Evolutionary conservation across 1,284 basidiomycete species (phyloP).

Genomic region (Leccinum pachyderme): DNA sequence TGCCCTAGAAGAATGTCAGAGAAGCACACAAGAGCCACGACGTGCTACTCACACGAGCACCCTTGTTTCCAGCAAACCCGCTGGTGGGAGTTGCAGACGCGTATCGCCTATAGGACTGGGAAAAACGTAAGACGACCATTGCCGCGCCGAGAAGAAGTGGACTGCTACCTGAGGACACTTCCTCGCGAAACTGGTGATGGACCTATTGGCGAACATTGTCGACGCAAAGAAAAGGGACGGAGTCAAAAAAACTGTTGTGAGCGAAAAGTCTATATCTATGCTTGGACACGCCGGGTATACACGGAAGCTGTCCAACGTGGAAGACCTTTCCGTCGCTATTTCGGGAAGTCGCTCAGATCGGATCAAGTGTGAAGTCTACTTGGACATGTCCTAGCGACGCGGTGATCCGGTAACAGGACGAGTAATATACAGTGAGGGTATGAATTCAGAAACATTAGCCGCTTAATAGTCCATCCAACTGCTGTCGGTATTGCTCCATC

Average conservation of each 20-base stretch:
- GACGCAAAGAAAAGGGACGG: constrained; percentile 1
- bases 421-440: constrained; percentile 20
- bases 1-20: constrained; percentile 60
- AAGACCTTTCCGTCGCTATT: constrained; percentile 5
- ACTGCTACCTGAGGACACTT: constrained; percentile 43
- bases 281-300: constrained; percentile 18
- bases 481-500: constrained; percentile 84
- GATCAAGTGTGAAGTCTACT: constrained; percentile 1
- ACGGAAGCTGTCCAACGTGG: constrained; percentile 26
- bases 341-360: constrained; percentile 6
- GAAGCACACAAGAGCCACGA: neutral
- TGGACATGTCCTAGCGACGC: neutral
- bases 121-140: constrained; percentile 14
- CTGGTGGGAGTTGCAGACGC: constrained; percentile 79
- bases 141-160: constrained; percentile 5
- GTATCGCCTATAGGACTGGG: constrained; percentile 58
- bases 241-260: constrained; percentile 2
- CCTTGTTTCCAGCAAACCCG: constrained; percentile 86
- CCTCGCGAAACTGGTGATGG: constrained; percentile 53
- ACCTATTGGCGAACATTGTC: constrained; percentile 59
- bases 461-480: constrained; percentile 83
- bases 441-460: constrained; percentile 39
- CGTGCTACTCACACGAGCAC: constrained; percentile 63
- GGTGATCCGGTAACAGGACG: neutral
- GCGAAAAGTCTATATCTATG: constrained; percentile 7